Base-by-base conservation (phyloP, 495 filamentous ascomycete genomes). In the Chaetomium cochliodes region DNA sequence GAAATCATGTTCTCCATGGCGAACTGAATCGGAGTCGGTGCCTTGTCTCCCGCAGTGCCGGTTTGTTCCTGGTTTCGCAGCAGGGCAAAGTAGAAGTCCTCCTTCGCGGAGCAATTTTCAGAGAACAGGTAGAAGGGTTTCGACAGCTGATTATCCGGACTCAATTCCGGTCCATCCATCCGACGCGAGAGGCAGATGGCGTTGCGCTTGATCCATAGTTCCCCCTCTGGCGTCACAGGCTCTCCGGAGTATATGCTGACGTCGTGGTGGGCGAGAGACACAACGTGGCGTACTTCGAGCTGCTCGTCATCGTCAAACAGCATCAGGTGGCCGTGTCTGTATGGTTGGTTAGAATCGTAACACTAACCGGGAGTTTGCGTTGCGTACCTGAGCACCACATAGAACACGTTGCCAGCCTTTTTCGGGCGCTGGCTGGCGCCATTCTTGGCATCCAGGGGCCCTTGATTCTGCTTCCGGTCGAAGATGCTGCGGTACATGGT, bases 401-500 rank as follows among this genome's bases (percentile, higher is more conserved):
- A 97, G 73, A 97, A 97, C n/a, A 96, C 89, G 75, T 97, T 97
- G 41, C 89, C 83, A 39, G 89, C 87, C 69, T 85, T 87, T 75
- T 88, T 92, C 52, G 82, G 83, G 50, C 83, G 85, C 74, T 86
- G 90, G 63, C 83, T 82, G 63, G 65, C 72, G 52, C 67, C 70
- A 51, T 74, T 78, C 67, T 79, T 79, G 55, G 78, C 77, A 60
- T 83, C 81, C 15, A 82, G 59, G 6, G 82, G 82, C 9, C 77
- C 79, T 3, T 83, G 74, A 2, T 67, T 76, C 64, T 83, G 79
- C 69, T 90, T 93, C 55, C 94, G 85, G 66, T 98, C 93, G 72
- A 98, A 98, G 52, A 98, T 86, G 75, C 90, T 96, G 69, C 92
- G 81, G 74, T 98, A 98, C 94, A 98, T 97, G 73, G 89, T 87